Conservation (phyloP, 106 monocot genomes). For the Acanthochlamys bracteata region DNA sequence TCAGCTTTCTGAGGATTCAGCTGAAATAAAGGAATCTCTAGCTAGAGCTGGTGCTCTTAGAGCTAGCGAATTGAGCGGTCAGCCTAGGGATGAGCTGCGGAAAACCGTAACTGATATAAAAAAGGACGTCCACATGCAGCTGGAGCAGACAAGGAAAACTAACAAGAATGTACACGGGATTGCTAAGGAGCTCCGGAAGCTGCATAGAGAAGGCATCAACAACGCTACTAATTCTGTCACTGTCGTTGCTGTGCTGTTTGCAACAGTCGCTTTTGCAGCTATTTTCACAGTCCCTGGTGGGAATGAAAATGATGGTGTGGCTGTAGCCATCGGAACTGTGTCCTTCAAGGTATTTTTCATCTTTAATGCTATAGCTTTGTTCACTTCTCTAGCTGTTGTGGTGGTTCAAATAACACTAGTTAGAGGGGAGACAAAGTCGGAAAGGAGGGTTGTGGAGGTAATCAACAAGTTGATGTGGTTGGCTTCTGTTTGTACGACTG, state of each 20-base stretch:
- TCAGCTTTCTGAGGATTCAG: constrained; percentile 40
- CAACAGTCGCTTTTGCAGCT: constrained; percentile 47
- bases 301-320: constrained; percentile 15
- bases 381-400: constrained; percentile 44
- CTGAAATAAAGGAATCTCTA: constrained; percentile 17
- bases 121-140: constrained; percentile 26
- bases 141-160: constrained; percentile 46
- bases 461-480: constrained; percentile 59
- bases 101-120: constrained; percentile 18
- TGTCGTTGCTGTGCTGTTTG: constrained; percentile 46
- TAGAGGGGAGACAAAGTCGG: constrained; percentile 41
- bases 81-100: constrained; percentile 14
- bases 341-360: constrained; percentile 49
- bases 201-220: constrained; percentile 40
- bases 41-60: constrained; percentile 12
- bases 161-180: constrained; percentile 48
- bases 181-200: constrained; percentile 39
- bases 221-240: constrained; percentile 51
- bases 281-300: constrained; percentile 52
- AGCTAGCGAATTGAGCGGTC: constrained; percentile 14
- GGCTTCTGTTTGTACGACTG: constrained; percentile 41
- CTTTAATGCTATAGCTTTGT: constrained; percentile 43
- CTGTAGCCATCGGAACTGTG: constrained; percentile 13
- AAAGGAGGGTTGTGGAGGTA: constrained; percentile 34
- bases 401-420: constrained; percentile 51